Evolutionary conservation across 768 basidiomycete genomes (phyloP).

Genomic region (Hemileccinum impolitum): DNA sequence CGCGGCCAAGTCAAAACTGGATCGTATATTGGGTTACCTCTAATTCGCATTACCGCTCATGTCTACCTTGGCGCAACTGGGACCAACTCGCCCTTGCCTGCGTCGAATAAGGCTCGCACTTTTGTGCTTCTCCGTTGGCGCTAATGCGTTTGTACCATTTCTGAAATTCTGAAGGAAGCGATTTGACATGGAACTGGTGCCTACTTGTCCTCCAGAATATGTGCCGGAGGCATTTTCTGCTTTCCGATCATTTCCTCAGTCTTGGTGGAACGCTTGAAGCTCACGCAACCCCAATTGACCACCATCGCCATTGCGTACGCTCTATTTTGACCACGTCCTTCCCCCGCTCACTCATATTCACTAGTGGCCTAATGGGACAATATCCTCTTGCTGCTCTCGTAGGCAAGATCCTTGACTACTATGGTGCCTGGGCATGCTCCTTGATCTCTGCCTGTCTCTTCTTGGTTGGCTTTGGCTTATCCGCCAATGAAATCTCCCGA

Average conservation of each 20-base stretch:
- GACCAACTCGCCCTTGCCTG: constrained; percentile 7
- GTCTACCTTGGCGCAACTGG: constrained; percentile 9
- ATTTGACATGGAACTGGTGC: background rate
- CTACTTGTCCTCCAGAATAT: constrained; percentile 43
- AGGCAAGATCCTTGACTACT: constrained; percentile 63
- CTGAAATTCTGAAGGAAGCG: background rate
- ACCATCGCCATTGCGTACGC: constrained; percentile 75
- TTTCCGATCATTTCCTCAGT: constrained; percentile 73
- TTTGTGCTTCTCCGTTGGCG: constrained; percentile 52
- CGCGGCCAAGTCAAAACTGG: too few species aligned
- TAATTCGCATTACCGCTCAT: constrained; percentile 2
- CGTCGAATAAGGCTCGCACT: constrained; percentile 29
- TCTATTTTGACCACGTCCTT: constrained; percentile 29
- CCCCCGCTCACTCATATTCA: background rate
- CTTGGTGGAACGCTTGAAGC: constrained; percentile 53
- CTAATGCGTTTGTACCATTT: constrained; percentile 54
- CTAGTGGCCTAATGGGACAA: constrained; percentile 79
- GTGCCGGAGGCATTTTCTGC: constrained; percentile 75
- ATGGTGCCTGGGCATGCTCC: constrained; percentile 69
- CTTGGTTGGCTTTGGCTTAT: constrained; percentile 56
- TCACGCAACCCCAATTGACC: constrained; percentile 75
- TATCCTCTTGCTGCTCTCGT: constrained; percentile 72
- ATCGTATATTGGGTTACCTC: background rate
- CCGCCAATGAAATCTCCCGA: constrained; percentile 54
- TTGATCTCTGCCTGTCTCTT: constrained; percentile 58